Evolutionary conservation across 2,329 filamentous ascomycete species (phyloP), one percentile per base, ranked within the genome.

Genomic region (Penicillium olsonii): DNA sequence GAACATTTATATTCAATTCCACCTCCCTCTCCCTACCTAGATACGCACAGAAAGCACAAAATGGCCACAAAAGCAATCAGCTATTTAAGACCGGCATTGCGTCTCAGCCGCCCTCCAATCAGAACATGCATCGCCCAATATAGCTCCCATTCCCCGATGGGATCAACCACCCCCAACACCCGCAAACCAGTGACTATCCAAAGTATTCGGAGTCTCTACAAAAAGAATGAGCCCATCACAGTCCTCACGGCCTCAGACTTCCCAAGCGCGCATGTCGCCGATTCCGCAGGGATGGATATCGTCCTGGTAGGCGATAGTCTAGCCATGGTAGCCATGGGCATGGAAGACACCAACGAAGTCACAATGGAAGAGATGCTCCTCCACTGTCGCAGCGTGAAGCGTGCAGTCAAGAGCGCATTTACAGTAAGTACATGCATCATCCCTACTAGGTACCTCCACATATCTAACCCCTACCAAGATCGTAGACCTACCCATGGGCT

Each of bases 191-290:
- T 95, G 54, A 96, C 92, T 5, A 75, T 96, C 57, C 84, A 85
- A 60, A 89, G 87, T 7, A 73, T 99, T 53, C 85, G 85, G 40
- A 79, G 80, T 31, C 81, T 96, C 68, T 84, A 95, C 72, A 81
- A 79, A 58, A 88, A 85, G 71, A 81, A 85, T 33, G 90, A 95
- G 61, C 92, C 92, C 53, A 97, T 99, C 64, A 86, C 90, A 49
- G 84, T 96, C 79, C 84, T 97, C 60, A 97, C 92, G 0, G 92
- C 92, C 4, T 90, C 97, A 72, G 92, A 99, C 74, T 97, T 97
- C 63, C 92, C 94, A 2, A 92, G 87, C 56, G 92, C 87, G 0
- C 85, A 92, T 69, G 88, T 96, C 53, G 94, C 92, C 54, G 92
- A 97, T 67, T 84, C 86, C 49, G 90, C 91, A 0, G 92, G 92